phyloP scores from a whole-genome alignment of 2,329 filamentous ascomycete genomes.

The Colletotrichum karsti region DNA sequence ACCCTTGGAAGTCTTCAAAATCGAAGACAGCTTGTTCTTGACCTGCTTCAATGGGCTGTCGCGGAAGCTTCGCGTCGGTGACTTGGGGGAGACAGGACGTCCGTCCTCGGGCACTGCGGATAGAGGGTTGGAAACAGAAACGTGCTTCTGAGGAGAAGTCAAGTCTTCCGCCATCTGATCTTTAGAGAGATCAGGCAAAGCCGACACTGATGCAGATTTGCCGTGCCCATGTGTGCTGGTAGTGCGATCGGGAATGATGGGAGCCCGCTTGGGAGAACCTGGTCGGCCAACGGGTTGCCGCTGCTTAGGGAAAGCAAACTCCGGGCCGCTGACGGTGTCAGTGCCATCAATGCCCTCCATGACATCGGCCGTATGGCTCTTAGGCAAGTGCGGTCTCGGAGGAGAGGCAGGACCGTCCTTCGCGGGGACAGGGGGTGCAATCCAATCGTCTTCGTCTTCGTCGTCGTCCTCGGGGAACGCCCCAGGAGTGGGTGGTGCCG shows the following conservation, averaged over 20 bases:
- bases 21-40: constrained; percentile 91
- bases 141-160: constrained; percentile 63
- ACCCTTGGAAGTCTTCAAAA: constrained; percentile 86
- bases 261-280: constrained; percentile 46
- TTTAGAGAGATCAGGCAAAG: constrained; percentile 46
- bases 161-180: constrained; percentile 36
- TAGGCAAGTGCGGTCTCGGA: constrained; percentile 62
- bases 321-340: constrained; percentile 55
- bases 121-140: constrained; percentile 67
- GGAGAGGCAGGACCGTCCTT: constrained; percentile 45
- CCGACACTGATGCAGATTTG: constrained; percentile 72
- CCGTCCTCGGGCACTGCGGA: constrained; percentile 55
- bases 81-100: constrained; percentile 61
- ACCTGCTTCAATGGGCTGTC: constrained; percentile 91
- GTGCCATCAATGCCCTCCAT: constrained; percentile 65
- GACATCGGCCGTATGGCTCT: constrained; percentile 68
- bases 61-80: constrained; percentile 62
- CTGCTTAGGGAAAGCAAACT: constrained; percentile 54
- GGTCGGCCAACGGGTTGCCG: constrained; percentile 40
- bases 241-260: constrained; percentile 37
- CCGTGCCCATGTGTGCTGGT: constrained; percentile 55
- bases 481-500: constrained; percentile 56
- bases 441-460: constrained; percentile 68
- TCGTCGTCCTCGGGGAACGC: constrained; percentile 65
- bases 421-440: constrained; percentile 54